These are phyloP conservation scores for Primulina tabacum DNA, from an alignment of 257 asterid genomes.

Conservation along the genomic window DNA sequence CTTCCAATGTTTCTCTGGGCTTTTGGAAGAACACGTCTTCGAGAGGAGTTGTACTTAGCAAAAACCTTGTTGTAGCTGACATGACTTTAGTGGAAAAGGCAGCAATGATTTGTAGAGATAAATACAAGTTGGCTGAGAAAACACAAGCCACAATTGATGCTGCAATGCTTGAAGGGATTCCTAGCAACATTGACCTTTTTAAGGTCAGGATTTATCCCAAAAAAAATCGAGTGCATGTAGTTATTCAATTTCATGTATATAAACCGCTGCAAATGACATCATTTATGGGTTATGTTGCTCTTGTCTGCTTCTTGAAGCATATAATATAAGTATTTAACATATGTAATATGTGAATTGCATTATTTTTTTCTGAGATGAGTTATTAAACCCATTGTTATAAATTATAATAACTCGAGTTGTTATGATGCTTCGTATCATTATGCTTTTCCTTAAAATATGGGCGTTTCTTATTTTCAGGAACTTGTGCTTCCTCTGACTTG, in stretches of 20 bases:
- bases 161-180: slow-evolving; percentile 96
- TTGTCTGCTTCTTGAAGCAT: background rate
- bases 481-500: slow-evolving; percentile 76
- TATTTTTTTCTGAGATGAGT: background rate
- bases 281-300: background rate
- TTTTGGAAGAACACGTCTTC: slow-evolving; percentile 61
- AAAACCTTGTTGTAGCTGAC: slow-evolving; percentile 73
- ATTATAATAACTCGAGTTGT: background rate
- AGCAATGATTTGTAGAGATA: slow-evolving; percentile 64
- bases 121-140: slow-evolving; percentile 66
- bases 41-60: slow-evolving; percentile 75
- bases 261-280: background rate
- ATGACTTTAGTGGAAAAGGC: slow-evolving; percentile 74
- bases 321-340: no score
- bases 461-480: slow-evolving; percentile 49
- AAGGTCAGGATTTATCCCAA: slow-evolving; percentile 48
- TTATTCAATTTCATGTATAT: background rate
- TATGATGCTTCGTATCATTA: background rate
- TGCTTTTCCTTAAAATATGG: background rate
- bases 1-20: slow-evolving; percentile 60
- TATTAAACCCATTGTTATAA: background rate
- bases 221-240: background rate
- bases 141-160: slow-evolving; percentile 96
- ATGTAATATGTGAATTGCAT: background rate
- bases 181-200: slow-evolving; percentile 92